Evolutionary conservation across 2,329 filamentous ascomycete species (phyloP), one percentile per base, ranked within the genome.

Genomic region (Pseudocercospora fuligena): DNA sequence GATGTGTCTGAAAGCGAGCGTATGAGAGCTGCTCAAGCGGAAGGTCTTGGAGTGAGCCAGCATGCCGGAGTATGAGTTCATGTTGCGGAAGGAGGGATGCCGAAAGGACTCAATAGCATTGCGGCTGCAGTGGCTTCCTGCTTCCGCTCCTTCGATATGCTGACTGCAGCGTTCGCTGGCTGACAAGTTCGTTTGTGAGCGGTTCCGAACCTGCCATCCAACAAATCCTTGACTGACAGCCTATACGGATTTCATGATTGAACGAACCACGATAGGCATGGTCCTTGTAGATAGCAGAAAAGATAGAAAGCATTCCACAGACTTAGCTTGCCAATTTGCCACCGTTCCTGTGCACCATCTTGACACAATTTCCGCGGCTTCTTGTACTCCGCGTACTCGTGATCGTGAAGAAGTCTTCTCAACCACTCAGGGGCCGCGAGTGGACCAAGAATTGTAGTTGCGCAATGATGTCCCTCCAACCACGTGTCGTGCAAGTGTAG

Each of bases 311-410:
- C 29, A 43, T 31, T 40, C 36, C 58, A n/a, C 27, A 27, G 23
- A 40, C 29, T 46, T 40, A 51, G 14, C 46, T 62, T 51, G 60
- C 49, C 59, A 53, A 43, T 60, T 60, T 60, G 31, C 57, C 57
- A 60, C 31, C 33, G 40, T 60, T 60, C 57, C 40, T 60, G 57
- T 16, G 33, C 57, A 19, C 19, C 33, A 29, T 29, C 51, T 54
- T 54, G 51, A 21, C 23, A 49, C 46, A 58, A 58, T 58, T 36
- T 58, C 54, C 54, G 27, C 23, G 54, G 33, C 54, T 21, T 33
- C 54, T 21, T 29, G 25, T 33, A 4, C 54, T 16, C 29, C 19
- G 27, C 54, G 54, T 58, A 58, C 14, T 11, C 25, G 25, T 57
- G 56, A 40, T 43, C 14, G 56, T 11, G 31, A 59, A 21, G 19